A percentile compares a stretch with the other conserved stretches of the same genome.
Conservation (phyloP, 768 basidiomycete species). For the Pleurotus ostreatus region DNA sequence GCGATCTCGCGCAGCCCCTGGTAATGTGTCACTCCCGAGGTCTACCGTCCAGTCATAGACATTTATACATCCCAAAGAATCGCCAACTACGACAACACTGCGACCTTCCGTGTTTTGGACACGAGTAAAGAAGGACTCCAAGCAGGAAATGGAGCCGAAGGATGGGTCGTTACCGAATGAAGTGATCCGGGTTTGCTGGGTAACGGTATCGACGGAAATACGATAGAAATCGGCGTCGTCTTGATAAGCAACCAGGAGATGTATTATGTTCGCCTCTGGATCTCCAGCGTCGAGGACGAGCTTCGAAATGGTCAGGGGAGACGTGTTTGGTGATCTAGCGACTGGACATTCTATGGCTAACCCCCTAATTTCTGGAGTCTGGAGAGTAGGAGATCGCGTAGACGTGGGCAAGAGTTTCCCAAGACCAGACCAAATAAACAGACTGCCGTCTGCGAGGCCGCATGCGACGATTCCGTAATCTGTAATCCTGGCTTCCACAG, state of each 20-base stretch:
- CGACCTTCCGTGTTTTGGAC: conserved; percentile 22
- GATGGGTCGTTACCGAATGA: conserved; percentile 46
- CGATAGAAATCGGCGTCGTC: conserved; percentile 52
- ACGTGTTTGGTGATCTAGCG: conserved; percentile 10
- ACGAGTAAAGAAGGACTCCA: conserved; percentile 47
- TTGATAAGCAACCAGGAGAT: conserved; percentile 48
- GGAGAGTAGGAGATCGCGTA: conserved; percentile 13
- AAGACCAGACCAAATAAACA: conserved; percentile 53
- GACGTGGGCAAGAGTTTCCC: conserved; percentile 17
- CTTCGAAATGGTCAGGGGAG: neutral
- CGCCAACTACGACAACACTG: conserved; percentile 60
- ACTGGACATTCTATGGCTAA: conserved; percentile 30
- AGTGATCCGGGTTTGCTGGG: conserved; percentile 26
- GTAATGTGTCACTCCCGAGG: conserved; percentile 5
- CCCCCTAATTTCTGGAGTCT: conserved; percentile 21
- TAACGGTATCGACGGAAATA: conserved; percentile 30
- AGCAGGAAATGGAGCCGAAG: conserved; percentile 44
- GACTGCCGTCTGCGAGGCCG: conserved; percentile 53
- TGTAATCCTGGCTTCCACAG: conserved; percentile 39
- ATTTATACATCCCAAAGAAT: conserved; percentile 59
- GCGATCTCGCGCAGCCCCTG: conserved; percentile 8
- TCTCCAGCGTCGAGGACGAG: neutral
- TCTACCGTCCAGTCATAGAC: conserved; percentile 48
- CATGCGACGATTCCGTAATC: conserved; percentile 42
- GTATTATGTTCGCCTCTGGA: conserved; percentile 11